Evolutionary conservation across 768 basidiomycete genomes (phyloP).

Genomic region (Gautieria morchelliformis): DNA sequence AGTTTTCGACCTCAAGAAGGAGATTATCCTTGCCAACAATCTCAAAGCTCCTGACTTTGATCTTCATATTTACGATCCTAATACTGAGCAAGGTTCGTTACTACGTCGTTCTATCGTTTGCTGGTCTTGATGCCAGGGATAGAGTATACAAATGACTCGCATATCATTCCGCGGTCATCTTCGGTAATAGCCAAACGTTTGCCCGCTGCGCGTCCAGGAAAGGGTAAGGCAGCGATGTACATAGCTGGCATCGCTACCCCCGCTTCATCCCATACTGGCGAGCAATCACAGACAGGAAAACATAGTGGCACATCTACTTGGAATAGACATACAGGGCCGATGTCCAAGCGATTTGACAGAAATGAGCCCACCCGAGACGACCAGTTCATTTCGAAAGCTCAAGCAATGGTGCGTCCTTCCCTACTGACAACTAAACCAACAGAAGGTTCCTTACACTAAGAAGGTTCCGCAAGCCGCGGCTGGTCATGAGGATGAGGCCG

Average conservation of each 20-base stretch:
- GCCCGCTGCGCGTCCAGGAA: slow-evolving; percentile 72
- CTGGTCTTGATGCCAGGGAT: not conserved
- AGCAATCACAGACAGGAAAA: slow-evolving; percentile 5
- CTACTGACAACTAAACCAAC: not conserved
- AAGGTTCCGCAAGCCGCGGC: slow-evolving; percentile 17
- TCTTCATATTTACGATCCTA: slow-evolving; percentile 73
- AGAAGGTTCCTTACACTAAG: slow-evolving; percentile 3
- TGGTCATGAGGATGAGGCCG: slow-evolving; percentile 68
- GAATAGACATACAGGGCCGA: slow-evolving; percentile 53
- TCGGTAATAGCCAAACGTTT: slow-evolving; percentile 90
- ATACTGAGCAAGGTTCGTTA: slow-evolving; percentile 76
- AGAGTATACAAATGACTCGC: slow-evolving; percentile 91
- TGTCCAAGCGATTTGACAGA: slow-evolving; percentile 86
- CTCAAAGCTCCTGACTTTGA: slow-evolving; percentile 98
- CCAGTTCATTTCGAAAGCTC: not conserved
- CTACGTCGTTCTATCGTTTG: not conserved
- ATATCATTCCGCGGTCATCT: slow-evolving; percentile 88
- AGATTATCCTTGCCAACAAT: slow-evolving; percentile 93
- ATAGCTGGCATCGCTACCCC: slow-evolving; percentile 33
- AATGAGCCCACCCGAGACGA: slow-evolving; percentile 47
- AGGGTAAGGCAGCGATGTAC: slow-evolving; percentile 75
- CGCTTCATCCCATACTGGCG: slow-evolving; percentile 7
- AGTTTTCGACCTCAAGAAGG: slow-evolving; percentile 98
- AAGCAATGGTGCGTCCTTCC: slow-evolving; percentile 13
- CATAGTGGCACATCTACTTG: slow-evolving; percentile 29